A percentile compares a stretch with the other conserved stretches of the same genome.
phyloP scores from a whole-genome alignment of 1,284 basidiomycete genomes.

The Cryptococcus deneoformans region DNA sequence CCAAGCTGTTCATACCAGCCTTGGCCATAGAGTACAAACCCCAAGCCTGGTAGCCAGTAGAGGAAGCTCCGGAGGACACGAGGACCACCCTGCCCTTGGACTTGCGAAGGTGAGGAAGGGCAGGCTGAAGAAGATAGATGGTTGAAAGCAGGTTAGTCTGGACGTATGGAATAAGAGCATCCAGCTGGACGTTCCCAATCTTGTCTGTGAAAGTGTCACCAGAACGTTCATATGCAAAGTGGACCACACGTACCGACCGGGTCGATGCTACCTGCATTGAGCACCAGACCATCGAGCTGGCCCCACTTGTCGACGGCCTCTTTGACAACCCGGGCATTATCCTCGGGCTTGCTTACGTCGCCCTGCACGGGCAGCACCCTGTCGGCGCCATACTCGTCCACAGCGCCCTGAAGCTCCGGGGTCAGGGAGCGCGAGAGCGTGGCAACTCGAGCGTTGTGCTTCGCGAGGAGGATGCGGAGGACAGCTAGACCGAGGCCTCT shows the following conservation, averaged over 20 bases:
- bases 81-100: slow-evolving; percentile 51
- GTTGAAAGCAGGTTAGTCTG: slow-evolving; percentile 55
- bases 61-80: slow-evolving; percentile 54
- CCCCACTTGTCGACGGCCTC: slow-evolving; percentile 50
- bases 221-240: not conserved
- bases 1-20: slow-evolving; percentile 55
- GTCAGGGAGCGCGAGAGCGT: slow-evolving; percentile 53
- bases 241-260: slow-evolving; percentile 37
- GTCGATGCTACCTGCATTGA: slow-evolving; percentile 54
- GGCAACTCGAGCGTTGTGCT: slow-evolving; percentile 50
- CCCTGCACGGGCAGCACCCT: slow-evolving; percentile 41
- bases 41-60: slow-evolving; percentile 53
- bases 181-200: slow-evolving; percentile 27
- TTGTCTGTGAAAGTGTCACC: slow-evolving; percentile 18
- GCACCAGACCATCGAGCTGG: slow-evolving; percentile 51
- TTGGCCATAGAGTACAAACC: slow-evolving; percentile 52
- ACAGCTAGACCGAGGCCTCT: slow-evolving; percentile 55
- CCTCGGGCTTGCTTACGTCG: slow-evolving; percentile 49
- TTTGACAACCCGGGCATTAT: slow-evolving; percentile 39
- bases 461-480: slow-evolving; percentile 47
- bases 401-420: slow-evolving; percentile 45
- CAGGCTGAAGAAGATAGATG: slow-evolving; percentile 51
- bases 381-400: slow-evolving; percentile 30
- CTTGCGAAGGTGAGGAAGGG: slow-evolving; percentile 52
- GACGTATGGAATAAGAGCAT: slow-evolving; percentile 32